Conservation (phyloP, 1,284 basidiomycete species). For the Meira miltonrushii region DNA sequence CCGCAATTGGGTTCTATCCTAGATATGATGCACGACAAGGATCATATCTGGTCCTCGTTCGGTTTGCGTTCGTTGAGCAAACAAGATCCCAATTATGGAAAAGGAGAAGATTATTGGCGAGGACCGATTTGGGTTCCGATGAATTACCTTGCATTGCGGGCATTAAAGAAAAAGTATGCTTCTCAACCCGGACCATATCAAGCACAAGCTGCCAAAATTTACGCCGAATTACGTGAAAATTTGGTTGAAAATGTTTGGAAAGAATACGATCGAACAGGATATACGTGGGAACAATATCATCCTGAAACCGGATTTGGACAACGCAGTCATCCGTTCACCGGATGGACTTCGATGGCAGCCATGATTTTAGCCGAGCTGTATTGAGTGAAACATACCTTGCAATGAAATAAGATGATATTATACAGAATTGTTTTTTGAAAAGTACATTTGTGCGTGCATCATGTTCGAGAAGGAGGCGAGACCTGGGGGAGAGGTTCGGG, state of each 20-base stretch:
- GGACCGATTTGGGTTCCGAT: constrained; percentile 94
- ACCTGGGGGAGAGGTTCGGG: constrained; percentile 13
- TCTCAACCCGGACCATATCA: constrained; percentile 74
- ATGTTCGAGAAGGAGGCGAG: constrained; percentile 37
- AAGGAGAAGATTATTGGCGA: constrained; percentile 92
- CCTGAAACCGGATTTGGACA: constrained; percentile 72
- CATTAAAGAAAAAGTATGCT: constrained; percentile 77
- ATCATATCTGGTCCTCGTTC: constrained; percentile 82
- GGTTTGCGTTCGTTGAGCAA: constrained; percentile 80
- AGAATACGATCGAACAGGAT: constrained; percentile 86
- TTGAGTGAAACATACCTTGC: background rate
- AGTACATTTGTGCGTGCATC: background rate
- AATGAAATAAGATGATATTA: background rate
- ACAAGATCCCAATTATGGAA: constrained; percentile 77
- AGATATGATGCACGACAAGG: constrained; percentile 70
- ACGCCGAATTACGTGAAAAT: constrained; percentile 71
- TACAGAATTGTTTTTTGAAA: background rate
- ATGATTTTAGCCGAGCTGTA: constrained; percentile 50
- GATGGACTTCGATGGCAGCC: constrained; percentile 46
- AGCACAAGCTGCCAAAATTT: constrained; percentile 68
- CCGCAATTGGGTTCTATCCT: constrained; percentile 72
- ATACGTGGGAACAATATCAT: constrained; percentile 95
- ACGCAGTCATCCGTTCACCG: constrained; percentile 60
- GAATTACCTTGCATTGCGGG: constrained; percentile 79
- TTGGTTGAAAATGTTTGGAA: constrained; percentile 67